Conservation (phyloP, 2,329 filamentous ascomycete species). For the Cercospora brassicicola region DNA sequence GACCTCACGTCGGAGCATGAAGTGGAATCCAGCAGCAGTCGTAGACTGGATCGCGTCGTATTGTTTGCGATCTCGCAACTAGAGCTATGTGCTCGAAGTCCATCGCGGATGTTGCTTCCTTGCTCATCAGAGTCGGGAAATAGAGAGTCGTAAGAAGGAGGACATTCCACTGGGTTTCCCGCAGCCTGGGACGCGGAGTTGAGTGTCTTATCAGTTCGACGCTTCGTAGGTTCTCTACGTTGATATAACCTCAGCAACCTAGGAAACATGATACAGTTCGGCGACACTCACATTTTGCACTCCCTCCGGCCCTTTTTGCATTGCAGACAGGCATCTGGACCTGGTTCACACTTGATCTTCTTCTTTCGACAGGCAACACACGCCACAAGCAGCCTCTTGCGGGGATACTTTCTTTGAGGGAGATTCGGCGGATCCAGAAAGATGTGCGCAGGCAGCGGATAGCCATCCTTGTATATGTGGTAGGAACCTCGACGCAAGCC, state of each 20-base stretch:
- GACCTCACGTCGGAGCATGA: too few relatives aligned
- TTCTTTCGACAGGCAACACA: constrained; percentile 16
- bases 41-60: too few relatives aligned
- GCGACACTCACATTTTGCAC: constrained; percentile 17
- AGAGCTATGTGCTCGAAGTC: too few relatives aligned
- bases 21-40: too few relatives aligned
- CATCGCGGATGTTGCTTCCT: too few relatives aligned
- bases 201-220: not conserved
- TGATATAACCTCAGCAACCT: not conserved
- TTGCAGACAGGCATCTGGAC: constrained; percentile 15
- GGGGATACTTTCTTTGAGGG: constrained; percentile 14
- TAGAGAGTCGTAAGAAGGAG: too few relatives aligned
- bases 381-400: constrained; percentile 16
- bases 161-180: too few relatives aligned
- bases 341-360: constrained; percentile 22
- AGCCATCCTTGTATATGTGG: constrained; percentile 9
- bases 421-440: constrained; percentile 12
- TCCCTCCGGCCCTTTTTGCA: constrained; percentile 15
- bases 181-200: too few relatives aligned
- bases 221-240: constrained; percentile 14
- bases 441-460: constrained; percentile 16
- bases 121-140: too few relatives aligned
- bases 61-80: too few relatives aligned
- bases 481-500: not conserved
- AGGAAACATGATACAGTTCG: not conserved